A percentile compares a stretch with the other conserved stretches of the same genome.
phyloP scores from a whole-genome alignment of 768 basidiomycete species.

The Candolleomyces aberdarensis region DNA sequence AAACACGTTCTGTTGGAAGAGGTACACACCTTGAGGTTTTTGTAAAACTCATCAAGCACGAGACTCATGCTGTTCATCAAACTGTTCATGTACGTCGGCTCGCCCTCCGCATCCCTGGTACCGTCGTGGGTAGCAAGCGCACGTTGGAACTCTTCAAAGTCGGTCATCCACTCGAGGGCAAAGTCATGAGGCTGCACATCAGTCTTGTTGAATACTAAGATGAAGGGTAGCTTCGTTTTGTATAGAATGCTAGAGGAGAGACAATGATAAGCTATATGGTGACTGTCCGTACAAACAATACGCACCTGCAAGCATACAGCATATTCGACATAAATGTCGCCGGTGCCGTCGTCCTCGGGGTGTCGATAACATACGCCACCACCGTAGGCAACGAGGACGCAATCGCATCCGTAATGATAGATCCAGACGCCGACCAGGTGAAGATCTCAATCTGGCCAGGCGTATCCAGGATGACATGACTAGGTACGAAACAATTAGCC shows the following conservation, averaged over 20 bases:
- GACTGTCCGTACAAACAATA: constrained; percentile 8
- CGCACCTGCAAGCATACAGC: constrained; percentile 96
- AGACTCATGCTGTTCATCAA: constrained; percentile 99
- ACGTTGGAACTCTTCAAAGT: constrained; percentile 93
- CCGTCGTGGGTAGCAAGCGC: constrained; percentile 74
- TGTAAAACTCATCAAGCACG: constrained; percentile 97
- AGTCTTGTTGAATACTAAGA: constrained; percentile 98
- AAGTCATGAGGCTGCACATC: constrained; percentile 89
- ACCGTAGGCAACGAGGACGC: constrained; percentile 92
- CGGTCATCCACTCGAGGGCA: constrained; percentile 96
- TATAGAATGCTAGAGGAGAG: constrained; percentile 73
- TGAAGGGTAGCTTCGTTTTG: constrained; percentile 96
- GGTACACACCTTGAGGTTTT: constrained; percentile 76
- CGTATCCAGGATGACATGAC: constrained; percentile 93
- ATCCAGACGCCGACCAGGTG: constrained; percentile 98
- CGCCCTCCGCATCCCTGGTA: constrained; percentile 75
- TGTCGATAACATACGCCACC: constrained; percentile 96
- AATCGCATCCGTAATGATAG: constrained; percentile 97
- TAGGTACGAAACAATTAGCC: constrained; percentile 25
- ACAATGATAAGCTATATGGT: constrained; percentile 6
- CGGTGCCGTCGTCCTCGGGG: constrained; percentile 88
- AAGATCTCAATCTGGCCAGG: constrained; percentile 99
- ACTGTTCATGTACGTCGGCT: constrained; percentile 97
- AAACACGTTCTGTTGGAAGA: neutral
- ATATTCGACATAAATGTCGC: constrained; percentile 99